Conservation (phyloP, 148 eudicot species). For the Vaccinium corymbosum region DNA sequence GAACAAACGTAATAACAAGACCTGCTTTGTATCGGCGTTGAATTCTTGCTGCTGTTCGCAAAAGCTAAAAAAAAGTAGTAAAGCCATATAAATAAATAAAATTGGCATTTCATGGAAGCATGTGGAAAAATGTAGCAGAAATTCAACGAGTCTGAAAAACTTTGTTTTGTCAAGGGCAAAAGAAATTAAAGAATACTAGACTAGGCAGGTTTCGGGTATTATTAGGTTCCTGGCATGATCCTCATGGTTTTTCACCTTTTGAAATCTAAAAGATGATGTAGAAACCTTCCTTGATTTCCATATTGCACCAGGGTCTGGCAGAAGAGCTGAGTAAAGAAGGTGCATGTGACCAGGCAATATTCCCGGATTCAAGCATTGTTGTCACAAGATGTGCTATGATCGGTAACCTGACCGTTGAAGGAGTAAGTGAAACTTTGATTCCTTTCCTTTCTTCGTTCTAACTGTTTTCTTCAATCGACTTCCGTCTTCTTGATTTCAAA, state of each 20-base stretch:
- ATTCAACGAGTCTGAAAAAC: too few species aligned
- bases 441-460: neutral
- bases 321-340: slow-evolving; percentile 83
- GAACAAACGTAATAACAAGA: neutral
- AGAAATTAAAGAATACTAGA: too few species aligned
- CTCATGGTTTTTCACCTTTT: neutral
- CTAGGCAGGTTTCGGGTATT: too few species aligned
- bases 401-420: slow-evolving; percentile 65
- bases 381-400: slow-evolving; percentile 64
- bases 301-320: slow-evolving; percentile 60
- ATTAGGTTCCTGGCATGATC: too few species aligned
- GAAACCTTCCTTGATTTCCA: neutral
- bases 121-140: too few species aligned
- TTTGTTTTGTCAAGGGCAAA: neutral
- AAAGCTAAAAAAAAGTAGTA: neutral
- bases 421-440: slow-evolving; percentile 47
- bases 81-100: too few species aligned
- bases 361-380: slow-evolving; percentile 66
- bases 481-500: neutral
- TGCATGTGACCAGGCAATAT: slow-evolving; percentile 84
- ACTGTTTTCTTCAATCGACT: neutral
- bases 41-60: neutral
- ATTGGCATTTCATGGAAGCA: too few species aligned
- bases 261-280: neutral
- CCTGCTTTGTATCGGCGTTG: neutral